A percentile compares a stretch with the other conserved stretches of the same genome.
Evolutionary conservation across 2,329 filamentous ascomycete genomes (phyloP).

Genomic region (Beauveria scarabaeidicola): DNA sequence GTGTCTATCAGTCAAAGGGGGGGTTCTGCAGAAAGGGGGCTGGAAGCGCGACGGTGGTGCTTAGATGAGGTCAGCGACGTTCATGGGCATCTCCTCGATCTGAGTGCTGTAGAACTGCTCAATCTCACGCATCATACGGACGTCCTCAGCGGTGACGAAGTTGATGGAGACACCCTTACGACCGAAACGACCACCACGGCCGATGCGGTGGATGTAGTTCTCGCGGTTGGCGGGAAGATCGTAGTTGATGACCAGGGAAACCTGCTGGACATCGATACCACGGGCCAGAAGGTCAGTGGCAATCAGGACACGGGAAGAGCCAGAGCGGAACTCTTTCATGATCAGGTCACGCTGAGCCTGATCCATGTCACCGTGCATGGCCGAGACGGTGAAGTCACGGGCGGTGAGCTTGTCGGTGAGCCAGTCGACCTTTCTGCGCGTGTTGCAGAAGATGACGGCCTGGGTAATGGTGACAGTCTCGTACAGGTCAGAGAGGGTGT

Average conservation of each 20-base stretch:
- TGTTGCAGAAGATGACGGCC: conserved; percentile 99
- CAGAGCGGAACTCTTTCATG: conserved; percentile 99
- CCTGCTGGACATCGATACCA: conserved; percentile 99
- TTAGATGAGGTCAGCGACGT: conserved; percentile 70
- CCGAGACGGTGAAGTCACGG: conserved; percentile 97
- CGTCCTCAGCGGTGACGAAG: conserved; percentile 98
- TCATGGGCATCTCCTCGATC: conserved; percentile 99
- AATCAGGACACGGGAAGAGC: conserved; percentile 96
- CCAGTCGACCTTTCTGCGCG: conserved; percentile 99
- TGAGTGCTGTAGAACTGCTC: conserved; percentile 99
- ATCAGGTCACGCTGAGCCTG: conserved; percentile 96
- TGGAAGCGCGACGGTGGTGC: conserved; percentile 17
- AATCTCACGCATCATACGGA: conserved; percentile 99
- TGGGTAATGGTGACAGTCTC: conserved; percentile 99
- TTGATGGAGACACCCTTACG: conserved; percentile 99
- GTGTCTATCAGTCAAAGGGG: conserved; percentile 9
- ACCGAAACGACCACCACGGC: conserved; percentile 98
- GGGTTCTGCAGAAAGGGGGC: conserved; percentile 19
- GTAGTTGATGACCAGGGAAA: conserved; percentile 99
- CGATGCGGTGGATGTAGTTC: conserved; percentile 99
- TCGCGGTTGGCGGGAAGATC: conserved; percentile 97
- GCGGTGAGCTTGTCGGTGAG: conserved; percentile 98
- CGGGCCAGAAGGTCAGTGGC: conserved; percentile 95
- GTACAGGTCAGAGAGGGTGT: conserved; percentile 97
- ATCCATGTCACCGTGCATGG: conserved; percentile 99